Conservation (phyloP, 2,329 filamentous ascomycete species). For the Fusarium abutilonis region DNA sequence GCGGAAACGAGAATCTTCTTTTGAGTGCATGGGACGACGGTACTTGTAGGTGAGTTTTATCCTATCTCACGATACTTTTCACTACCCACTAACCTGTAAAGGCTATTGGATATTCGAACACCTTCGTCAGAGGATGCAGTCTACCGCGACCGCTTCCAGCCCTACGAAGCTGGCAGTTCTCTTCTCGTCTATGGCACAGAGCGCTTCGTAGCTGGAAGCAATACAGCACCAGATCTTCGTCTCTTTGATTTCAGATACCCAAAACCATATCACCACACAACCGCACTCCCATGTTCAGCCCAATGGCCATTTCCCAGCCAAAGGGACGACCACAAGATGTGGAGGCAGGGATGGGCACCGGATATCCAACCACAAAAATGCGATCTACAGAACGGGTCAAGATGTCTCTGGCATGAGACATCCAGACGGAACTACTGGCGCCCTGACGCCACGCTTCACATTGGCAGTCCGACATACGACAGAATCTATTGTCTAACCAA, state of each 20-base stretch:
- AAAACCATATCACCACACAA: conserved; percentile 59
- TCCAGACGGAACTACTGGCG: conserved; percentile 57
- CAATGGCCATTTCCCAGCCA: conserved; percentile 49
- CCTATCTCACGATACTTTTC: neutral
- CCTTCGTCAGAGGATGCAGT: conserved; percentile 58
- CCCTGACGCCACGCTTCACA: conserved; percentile 60
- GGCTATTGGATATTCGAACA: conserved; percentile 61
- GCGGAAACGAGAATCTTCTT: conserved; percentile 53
- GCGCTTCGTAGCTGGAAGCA: conserved; percentile 62
- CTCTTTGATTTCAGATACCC: conserved; percentile 65
- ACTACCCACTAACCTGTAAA: conserved; percentile 25
- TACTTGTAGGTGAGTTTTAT: conserved; percentile 52
- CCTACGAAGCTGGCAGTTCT: conserved; percentile 57
- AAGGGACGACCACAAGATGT: conserved; percentile 25
- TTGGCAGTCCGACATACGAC: conserved; percentile 50
- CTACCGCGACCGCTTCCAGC: conserved; percentile 64
- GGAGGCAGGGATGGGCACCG: conserved; percentile 23
- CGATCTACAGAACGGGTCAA: conserved; percentile 45
- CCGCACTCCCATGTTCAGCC: conserved; percentile 57
- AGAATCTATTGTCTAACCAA: conserved; percentile 60
- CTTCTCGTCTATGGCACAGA: conserved; percentile 62
- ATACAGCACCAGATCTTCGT: conserved; percentile 55
- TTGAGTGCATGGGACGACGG: conserved; percentile 65
- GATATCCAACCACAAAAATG: conserved; percentile 46
- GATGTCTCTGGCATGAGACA: conserved; percentile 61